Conservation (phyloP, 305 asterid genomes). For the Fraxinus sp. region DNA sequence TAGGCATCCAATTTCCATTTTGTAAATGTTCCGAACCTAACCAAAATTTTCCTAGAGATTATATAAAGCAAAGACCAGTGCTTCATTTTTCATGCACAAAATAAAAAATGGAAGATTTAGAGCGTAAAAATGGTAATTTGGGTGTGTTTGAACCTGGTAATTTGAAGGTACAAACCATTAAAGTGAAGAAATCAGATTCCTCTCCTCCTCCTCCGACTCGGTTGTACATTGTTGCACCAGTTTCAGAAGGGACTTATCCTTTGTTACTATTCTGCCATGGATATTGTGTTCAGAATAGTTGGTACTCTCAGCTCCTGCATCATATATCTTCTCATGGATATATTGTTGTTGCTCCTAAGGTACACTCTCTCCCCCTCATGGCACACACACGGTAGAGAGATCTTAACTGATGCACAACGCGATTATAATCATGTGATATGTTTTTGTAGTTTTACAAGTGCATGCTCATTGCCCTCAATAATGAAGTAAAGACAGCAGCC, state of each 20-base stretch:
- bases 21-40: background rate
- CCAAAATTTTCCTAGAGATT: background rate
- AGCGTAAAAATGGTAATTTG: background rate
- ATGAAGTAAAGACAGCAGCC: constrained; percentile 32
- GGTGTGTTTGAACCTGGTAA: constrained; percentile 46
- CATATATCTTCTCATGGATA: constrained; percentile 28
- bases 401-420: background rate
- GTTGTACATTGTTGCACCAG: constrained; percentile 45
- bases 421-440: background rate
- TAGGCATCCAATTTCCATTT: constrained; percentile 29
- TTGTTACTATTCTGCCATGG: constrained; percentile 42
- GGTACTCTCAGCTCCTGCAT: background rate
- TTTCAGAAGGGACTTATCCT: constrained; percentile 47
- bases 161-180: constrained; percentile 29
- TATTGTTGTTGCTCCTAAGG: constrained; percentile 64
- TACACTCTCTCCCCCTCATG: background rate
- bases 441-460: constrained; percentile 34
- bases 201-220: constrained; percentile 29
- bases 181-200: constrained; percentile 34
- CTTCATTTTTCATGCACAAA: constrained; percentile 11
- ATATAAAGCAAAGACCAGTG: constrained; percentile 1
- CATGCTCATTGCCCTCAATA: constrained; percentile 24
- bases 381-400: background rate
- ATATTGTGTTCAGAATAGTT: constrained; percentile 26
- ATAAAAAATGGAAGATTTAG: background rate